phyloP scores from a whole-genome alignment of 768 basidiomycete species.

The Phlegmacium glaucopus region DNA sequence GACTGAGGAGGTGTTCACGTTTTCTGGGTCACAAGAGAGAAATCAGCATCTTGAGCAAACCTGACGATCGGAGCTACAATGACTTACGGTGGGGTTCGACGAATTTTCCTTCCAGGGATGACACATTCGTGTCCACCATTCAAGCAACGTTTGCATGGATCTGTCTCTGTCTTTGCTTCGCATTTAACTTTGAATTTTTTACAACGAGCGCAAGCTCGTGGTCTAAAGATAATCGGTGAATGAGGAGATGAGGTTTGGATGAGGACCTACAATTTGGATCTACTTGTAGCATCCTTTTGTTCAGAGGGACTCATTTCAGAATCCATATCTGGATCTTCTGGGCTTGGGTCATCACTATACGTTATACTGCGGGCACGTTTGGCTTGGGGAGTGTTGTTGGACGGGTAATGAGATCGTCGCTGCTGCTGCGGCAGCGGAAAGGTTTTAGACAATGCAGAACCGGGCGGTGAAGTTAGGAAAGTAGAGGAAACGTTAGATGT shows the following conservation, averaged over 20 bases:
- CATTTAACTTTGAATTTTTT: constrained; percentile 70
- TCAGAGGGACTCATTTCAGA: constrained; percentile 25
- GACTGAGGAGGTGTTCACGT: constrained; percentile 73
- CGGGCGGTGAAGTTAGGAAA: too few species aligned
- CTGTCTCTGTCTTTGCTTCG: constrained; percentile 68
- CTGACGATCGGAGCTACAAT: background rate
- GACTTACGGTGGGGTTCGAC: constrained; percentile 73
- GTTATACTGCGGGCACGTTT: constrained; percentile 36
- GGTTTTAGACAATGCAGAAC: constrained; percentile 3
- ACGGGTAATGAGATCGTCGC: constrained; percentile 18
- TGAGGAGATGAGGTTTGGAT: constrained; percentile 8
- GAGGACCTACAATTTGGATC: constrained; percentile 41
- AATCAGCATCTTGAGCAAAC: background rate
- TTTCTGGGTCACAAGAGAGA: constrained; percentile 42
- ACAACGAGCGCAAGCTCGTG: constrained; percentile 70
- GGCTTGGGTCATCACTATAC: constrained; percentile 27
- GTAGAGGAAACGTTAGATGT: too few species aligned
- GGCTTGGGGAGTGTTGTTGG: constrained; percentile 18
- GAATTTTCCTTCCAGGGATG: constrained; percentile 83
- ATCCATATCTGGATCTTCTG: constrained; percentile 32
- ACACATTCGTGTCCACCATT: constrained; percentile 71
- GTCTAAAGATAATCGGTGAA: constrained; percentile 21
- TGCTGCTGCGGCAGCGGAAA: constrained; percentile 15
- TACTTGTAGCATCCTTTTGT: constrained; percentile 31
- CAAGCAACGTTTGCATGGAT: constrained; percentile 73